Percentiles rank a stretch among this genome's conserved stretches.
These are phyloP conservation scores for Russula sp. DNA, from an alignment of 768 basidiomycete species.

Conservation along the genomic window DNA sequence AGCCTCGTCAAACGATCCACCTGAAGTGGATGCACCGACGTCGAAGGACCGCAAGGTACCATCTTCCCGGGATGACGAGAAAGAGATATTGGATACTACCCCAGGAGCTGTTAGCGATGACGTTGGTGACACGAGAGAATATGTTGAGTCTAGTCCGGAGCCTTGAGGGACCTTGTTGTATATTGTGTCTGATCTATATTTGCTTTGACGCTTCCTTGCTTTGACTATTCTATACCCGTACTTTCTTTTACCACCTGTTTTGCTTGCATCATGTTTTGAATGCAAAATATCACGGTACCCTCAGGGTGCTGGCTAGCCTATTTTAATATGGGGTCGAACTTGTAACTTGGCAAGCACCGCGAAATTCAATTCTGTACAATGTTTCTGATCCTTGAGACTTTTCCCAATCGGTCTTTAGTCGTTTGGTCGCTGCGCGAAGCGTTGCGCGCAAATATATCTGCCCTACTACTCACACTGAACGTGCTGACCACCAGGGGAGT, in stretches of 20 bases:
- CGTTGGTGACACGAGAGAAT: neutral
- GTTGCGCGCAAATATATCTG: too few relatives aligned
- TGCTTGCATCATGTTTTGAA: constrained; percentile 8
- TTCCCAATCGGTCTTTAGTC: too few relatives aligned
- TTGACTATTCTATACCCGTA: neutral
- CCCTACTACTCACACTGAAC: too few relatives aligned
- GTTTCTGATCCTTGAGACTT: too few relatives aligned
- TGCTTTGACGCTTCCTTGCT: neutral
- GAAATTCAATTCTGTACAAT: too few relatives aligned
- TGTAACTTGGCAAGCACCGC: too few relatives aligned
- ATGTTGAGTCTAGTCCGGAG: neutral
- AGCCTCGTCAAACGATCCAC: constrained; percentile 1
- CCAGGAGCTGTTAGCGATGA: constrained; percentile 6
- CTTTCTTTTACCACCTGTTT: neutral
- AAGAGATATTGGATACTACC: neutral
- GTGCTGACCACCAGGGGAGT: too few relatives aligned
- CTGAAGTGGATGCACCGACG: constrained; percentile 5
- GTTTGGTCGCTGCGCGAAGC: too few relatives aligned
- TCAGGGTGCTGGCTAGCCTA: neutral
- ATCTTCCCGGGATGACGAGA: neutral
- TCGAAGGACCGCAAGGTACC: neutral
- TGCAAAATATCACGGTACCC: neutral
- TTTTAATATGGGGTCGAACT: neutral
- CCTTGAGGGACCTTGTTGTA: constrained; percentile 2
- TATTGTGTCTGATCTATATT: constrained; percentile 12